phyloP scores from a whole-genome alignment of 2,329 filamentous ascomycete genomes.

The Stromatinia cepivora region DNA sequence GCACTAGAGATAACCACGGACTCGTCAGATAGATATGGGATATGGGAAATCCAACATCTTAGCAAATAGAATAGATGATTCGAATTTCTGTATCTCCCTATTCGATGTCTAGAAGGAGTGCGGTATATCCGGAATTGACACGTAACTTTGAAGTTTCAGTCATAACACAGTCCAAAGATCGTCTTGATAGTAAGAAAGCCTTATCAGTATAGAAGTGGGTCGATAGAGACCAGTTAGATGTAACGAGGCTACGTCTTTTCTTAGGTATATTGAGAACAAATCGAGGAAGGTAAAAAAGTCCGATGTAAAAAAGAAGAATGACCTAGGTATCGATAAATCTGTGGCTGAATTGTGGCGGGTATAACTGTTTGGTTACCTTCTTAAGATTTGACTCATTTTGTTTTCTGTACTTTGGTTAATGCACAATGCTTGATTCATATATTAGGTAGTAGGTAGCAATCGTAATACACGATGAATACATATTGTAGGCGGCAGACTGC shows the following conservation, averaged over 20 bases:
- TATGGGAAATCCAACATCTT: neutral
- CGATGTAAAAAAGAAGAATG: neutral
- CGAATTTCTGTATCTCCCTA: neutral
- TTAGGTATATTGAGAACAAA: neutral
- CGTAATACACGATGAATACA: neutral
- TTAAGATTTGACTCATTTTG: slow-evolving; percentile 5
- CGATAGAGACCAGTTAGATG: neutral
- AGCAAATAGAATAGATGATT: neutral
- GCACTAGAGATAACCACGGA: neutral
- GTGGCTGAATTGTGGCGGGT: neutral
- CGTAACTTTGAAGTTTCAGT: neutral
- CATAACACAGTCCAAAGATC: neutral
- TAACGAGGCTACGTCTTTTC: neutral
- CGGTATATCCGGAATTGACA: neutral
- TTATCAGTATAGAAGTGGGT: neutral
- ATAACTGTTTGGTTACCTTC: neutral
- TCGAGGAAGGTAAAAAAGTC: neutral
- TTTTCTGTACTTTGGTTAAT: neutral
- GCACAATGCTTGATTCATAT: neutral
- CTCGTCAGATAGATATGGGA: neutral
- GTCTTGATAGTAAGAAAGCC: slow-evolving; percentile 1
- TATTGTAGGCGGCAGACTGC: slow-evolving; percentile 9
- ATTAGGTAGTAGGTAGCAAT: neutral
- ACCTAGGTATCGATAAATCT: neutral
- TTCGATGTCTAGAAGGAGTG: neutral